Evolutionary conservation across 371 early-diverging fungal species (phyloP).

Genomic region (Batkoa obscura): DNA sequence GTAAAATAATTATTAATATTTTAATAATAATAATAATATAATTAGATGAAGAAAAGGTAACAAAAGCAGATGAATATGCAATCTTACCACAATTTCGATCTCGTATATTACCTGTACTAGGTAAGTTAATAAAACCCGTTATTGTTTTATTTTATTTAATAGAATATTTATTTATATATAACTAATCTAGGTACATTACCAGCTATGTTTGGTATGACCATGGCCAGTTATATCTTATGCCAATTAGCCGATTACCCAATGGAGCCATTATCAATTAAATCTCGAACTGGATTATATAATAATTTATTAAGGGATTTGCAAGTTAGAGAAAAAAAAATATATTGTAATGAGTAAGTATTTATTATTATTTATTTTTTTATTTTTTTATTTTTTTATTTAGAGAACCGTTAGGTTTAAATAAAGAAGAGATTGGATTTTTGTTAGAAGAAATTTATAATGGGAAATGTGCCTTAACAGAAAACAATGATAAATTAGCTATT

Average conservation of each 20-base stretch:
- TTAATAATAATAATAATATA: not conserved
- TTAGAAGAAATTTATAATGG: too few species aligned
- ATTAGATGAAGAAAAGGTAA: slow-evolving; percentile 51
- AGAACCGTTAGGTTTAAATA: too few species aligned
- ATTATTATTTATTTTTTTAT: not conserved
- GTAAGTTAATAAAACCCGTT: too few species aligned
- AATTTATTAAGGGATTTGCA: slow-evolving; percentile 53
- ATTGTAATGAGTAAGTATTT: slow-evolving; percentile 20
- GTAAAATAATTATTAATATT: slow-evolving; percentile 7
- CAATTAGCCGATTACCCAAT: slow-evolving; percentile 53
- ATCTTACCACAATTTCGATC: slow-evolving; percentile 75
- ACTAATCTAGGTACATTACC: slow-evolving; percentile 77
- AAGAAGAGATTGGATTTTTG: too few species aligned
- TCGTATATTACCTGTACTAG: slow-evolving; percentile 71
- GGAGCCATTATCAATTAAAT: slow-evolving; percentile 64
- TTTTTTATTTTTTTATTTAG: too few species aligned
- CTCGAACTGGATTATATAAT: slow-evolving; percentile 46
- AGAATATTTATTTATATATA: slow-evolving; percentile 6
- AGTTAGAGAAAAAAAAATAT: slow-evolving; percentile 33
- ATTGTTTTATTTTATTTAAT: not conserved
- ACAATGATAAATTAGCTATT: too few species aligned
- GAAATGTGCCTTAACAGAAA: too few species aligned
- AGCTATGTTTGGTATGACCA: slow-evolving; percentile 80
- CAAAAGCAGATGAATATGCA: slow-evolving; percentile 70
- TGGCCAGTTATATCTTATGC: slow-evolving; percentile 68